These are phyloP conservation scores for Smallanthus sonchifolius DNA, from an alignment of 129 eudicot genomes.

Conservation along the genomic window DNA sequence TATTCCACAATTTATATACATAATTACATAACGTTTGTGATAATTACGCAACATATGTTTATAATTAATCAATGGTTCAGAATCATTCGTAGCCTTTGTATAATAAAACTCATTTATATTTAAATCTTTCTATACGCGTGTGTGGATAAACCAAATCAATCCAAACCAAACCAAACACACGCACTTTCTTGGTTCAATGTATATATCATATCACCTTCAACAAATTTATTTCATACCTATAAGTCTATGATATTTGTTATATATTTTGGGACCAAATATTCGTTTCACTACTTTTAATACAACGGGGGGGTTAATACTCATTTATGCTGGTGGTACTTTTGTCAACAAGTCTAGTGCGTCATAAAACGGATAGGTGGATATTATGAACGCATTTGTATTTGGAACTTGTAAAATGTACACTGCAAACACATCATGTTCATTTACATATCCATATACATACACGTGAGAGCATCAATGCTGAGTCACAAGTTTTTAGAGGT, in stretches of 20 bases:
- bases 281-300: not conserved
- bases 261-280: not conserved
- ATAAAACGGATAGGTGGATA: not conserved
- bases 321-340: not conserved
- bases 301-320: not conserved
- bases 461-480: too few species aligned
- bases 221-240: not conserved
- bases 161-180: constrained; percentile 1
- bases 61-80: too few species aligned
- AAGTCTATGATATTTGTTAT: constrained; percentile 9
- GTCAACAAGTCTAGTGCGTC: not conserved
- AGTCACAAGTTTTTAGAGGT: too few species aligned
- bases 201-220: not conserved
- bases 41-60: too few species aligned
- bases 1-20: not conserved
- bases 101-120: too few species aligned
- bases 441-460: too few species aligned
- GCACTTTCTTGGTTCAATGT: constrained; percentile 4
- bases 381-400: not conserved
- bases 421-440: not conserved
- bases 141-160: too few species aligned
- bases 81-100: too few species aligned
- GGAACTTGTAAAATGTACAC: not conserved
- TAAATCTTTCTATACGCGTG: too few species aligned
- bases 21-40: not conserved